Percentiles rank a stretch among this genome's conserved stretches.
Evolutionary conservation across 768 basidiomycete genomes (phyloP).

Genomic region (Rhodotorula sphaerocarpa): DNA sequence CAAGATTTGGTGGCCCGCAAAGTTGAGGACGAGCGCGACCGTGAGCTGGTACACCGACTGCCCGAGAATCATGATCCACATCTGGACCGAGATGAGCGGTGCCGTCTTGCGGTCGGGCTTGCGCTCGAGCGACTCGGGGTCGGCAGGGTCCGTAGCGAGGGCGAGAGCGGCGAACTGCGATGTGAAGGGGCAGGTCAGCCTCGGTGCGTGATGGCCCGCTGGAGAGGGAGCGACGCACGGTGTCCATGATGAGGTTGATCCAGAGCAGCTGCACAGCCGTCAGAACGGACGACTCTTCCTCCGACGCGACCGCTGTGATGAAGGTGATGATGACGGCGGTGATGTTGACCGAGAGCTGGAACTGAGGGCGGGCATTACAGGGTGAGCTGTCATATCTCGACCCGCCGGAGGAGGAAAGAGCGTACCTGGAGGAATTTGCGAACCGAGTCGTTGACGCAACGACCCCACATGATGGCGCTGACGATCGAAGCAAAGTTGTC

Average conservation of each 20-base stretch:
- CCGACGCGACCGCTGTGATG: constrained; percentile 74
- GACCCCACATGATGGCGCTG: constrained; percentile 97
- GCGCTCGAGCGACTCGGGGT: constrained; percentile 66
- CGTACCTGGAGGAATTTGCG: constrained; percentile 95
- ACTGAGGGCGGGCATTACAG: constrained; percentile 15
- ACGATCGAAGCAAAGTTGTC: constrained; percentile 95
- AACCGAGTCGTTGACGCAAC: constrained; percentile 95
- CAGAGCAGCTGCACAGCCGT: constrained; percentile 93
- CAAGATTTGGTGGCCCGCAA: constrained; percentile 65
- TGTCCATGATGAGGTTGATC: constrained; percentile 76
- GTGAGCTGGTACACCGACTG: constrained; percentile 81
- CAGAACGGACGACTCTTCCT: constrained; percentile 69
- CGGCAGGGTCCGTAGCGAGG: constrained; percentile 90
- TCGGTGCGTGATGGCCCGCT: background rate
- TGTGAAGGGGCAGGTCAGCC: constrained; percentile 26
- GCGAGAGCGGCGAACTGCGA: constrained; percentile 97
- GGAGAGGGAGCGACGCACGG: background rate
- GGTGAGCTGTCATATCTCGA: constrained; percentile 47
- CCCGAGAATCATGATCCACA: constrained; percentile 86
- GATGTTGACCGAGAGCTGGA: constrained; percentile 67
- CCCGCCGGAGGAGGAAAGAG: constrained; percentile 31
- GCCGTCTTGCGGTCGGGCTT: constrained; percentile 83
- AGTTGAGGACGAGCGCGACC: constrained; percentile 82
- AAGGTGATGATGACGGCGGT: constrained; percentile 92
- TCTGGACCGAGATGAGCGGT: constrained; percentile 80